Evolutionary conservation across 768 basidiomycete species (phyloP).

Genomic region (Paxillus ammoniavirescens): DNA sequence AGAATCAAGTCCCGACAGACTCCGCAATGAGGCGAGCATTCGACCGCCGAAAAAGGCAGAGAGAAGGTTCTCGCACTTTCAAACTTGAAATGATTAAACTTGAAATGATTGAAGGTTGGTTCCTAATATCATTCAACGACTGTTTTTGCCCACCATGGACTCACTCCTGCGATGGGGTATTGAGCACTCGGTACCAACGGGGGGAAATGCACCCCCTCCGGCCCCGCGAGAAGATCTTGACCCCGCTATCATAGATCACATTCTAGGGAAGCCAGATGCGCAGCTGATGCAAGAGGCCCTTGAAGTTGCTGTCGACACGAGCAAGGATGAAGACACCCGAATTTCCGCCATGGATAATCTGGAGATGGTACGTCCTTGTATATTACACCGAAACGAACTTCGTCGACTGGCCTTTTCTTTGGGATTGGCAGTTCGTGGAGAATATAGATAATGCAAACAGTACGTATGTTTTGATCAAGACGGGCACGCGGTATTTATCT

Average conservation of each 20-base stretch:
- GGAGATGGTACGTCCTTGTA: slow-evolving; percentile 65
- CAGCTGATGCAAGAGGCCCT: slow-evolving; percentile 82
- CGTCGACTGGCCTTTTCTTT: background rate
- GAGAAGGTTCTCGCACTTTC: background rate
- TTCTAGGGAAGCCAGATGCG: slow-evolving; percentile 59
- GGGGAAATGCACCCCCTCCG: slow-evolving; percentile 32
- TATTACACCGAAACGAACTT: background rate
- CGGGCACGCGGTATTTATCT: background rate
- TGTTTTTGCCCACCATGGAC: slow-evolving; percentile 46
- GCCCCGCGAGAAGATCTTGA: slow-evolving; percentile 55
- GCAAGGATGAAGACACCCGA: slow-evolving; percentile 47
- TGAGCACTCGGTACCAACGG: slow-evolving; percentile 54
- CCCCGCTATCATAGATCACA: slow-evolving; percentile 21
- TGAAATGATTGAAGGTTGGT: too few species aligned
- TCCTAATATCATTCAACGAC: too few species aligned
- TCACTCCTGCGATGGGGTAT: slow-evolving; percentile 69
- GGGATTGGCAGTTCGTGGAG: slow-evolving; percentile 63
- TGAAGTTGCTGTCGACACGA: slow-evolving; percentile 56
- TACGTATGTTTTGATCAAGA: background rate
- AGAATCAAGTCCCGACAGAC: too few species aligned
- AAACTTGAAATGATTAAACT: background rate
- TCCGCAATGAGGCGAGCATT: too few species aligned
- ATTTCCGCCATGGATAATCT: slow-evolving; percentile 76
- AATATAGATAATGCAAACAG: slow-evolving; percentile 91
- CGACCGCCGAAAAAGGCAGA: too few species aligned